Evolutionary conservation across 495 filamentous ascomycete genomes (phyloP).

Genomic region (Penicillium bovifimosum): DNA sequence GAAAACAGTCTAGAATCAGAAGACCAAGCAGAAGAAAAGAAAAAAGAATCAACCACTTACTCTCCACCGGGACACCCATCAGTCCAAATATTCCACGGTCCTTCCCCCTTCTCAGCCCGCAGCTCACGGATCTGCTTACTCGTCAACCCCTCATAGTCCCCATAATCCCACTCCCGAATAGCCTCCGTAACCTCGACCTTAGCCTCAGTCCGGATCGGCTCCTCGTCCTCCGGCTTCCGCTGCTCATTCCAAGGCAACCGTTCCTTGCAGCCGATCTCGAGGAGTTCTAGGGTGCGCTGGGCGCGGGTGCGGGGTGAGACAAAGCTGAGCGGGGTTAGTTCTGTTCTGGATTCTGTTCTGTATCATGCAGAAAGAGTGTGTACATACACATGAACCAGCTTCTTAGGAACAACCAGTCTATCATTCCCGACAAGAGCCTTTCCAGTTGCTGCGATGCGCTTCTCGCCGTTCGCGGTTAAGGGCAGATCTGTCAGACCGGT

Average conservation of each 20-base stretch:
- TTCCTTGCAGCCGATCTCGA: conserved; percentile 54
- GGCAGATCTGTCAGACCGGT: conserved; percentile 83
- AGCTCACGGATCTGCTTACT: conserved; percentile 59
- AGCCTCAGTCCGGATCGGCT: conserved; percentile 46
- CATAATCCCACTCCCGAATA: conserved; percentile 94
- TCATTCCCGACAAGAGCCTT: conserved; percentile 78
- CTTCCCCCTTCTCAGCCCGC: conserved; percentile 36
- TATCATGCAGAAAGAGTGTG: not conserved
- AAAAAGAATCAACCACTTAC: conserved; percentile 32
- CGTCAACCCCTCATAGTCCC: conserved; percentile 88
- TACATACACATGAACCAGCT: conserved; percentile 66
- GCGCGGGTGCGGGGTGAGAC: conserved; percentile 85
- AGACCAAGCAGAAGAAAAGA: not conserved
- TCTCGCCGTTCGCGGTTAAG: conserved; percentile 81
- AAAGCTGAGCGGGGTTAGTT: conserved; percentile 45
- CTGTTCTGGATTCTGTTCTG: too few species aligned
- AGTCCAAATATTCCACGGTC: conserved; percentile 74
- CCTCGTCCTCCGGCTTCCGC: conserved; percentile 30
- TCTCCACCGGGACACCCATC: conserved; percentile 72
- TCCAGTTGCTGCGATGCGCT: conserved; percentile 74
- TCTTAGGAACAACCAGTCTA: conserved; percentile 76
- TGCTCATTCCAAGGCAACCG: conserved; percentile 49
- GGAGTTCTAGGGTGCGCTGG: conserved; percentile 79
- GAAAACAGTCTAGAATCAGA: not conserved
- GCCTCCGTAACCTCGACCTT: conserved; percentile 65